phyloP scores from a whole-genome alignment of 345 rosid genomes.

The Eucalyptus pumila region DNA sequence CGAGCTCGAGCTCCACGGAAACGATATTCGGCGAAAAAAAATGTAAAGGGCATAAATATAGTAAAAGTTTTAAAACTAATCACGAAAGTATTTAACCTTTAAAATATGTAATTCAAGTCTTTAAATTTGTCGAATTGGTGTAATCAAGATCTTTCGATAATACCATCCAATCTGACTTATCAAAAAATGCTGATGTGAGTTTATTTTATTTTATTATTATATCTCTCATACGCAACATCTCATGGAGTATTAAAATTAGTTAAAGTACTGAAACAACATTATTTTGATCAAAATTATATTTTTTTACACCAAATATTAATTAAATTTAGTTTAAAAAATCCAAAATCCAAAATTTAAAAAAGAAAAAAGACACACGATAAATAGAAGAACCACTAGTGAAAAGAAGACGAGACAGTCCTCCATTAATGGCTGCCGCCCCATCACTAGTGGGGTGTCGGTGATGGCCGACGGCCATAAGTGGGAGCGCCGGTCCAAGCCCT shows the following conservation, averaged over 20 bases:
- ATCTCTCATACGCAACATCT: rapidly evolving
- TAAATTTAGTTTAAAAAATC: not conserved
- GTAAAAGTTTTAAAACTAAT: no score
- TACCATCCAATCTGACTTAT: rapidly evolving
- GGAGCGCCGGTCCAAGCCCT: not conserved
- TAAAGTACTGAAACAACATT: not conserved
- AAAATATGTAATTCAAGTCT: no score
- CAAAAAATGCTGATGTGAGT: no score
- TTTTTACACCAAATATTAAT: not conserved
- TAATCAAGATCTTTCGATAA: rapidly evolving
- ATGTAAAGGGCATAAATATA: not conserved
- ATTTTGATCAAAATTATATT: not conserved
- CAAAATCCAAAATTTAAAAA: not conserved
- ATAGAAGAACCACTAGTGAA: not conserved
- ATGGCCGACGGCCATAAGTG: not conserved
- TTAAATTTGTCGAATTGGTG: rapidly evolving
- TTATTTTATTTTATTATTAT: no score
- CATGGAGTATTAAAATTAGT: no score
- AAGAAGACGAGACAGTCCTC: not conserved
- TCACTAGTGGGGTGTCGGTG: not conserved
- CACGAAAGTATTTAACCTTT: no score
- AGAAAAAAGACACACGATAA: no score
- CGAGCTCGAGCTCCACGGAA: not conserved
- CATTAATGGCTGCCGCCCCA: not conserved
- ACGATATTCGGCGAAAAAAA: not conserved